A percentile compares a stretch with the other conserved stretches of the same genome.
Evolutionary conservation across 495 filamentous ascomycete genomes (phyloP).

Genomic region (Penicillium longicatenatum): DNA sequence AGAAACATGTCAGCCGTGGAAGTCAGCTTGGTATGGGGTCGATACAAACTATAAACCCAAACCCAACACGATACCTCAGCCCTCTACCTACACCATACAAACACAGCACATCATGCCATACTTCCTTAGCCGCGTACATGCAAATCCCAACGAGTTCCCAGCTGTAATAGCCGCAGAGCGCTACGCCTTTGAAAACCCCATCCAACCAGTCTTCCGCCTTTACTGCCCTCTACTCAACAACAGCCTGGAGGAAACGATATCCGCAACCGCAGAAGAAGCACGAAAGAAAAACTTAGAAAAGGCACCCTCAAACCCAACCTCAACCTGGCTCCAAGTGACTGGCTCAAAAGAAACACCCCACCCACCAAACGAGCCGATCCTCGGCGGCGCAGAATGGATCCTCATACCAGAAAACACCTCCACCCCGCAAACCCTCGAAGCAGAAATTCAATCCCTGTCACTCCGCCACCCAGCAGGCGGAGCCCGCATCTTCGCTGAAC

Average conservation of each 20-base stretch:
- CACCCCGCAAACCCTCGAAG: background rate
- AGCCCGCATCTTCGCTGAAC: conserved; percentile 6
- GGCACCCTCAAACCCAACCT: background rate
- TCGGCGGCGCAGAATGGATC: conserved; percentile 12
- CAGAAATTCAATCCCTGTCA: background rate
- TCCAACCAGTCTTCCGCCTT: conserved; percentile 9
- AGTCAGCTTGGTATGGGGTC: background rate
- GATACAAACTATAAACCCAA: background rate
- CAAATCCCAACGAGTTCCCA: conserved; percentile 1
- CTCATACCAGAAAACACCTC: conserved; percentile 1
- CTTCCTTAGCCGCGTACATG: background rate
- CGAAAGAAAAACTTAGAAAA: background rate
- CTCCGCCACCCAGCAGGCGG: conserved; percentile 11
- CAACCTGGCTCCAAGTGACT: conserved; percentile 7
- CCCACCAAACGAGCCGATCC: background rate
- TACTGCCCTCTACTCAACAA: conserved; percentile 9
- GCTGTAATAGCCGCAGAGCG: conserved; percentile 8
- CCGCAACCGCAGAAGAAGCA: background rate
- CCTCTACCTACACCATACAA: background rate
- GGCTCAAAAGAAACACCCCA: background rate
- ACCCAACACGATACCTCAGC: background rate
- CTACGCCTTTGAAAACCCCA: conserved; percentile 12
- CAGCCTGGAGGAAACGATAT: conserved; percentile 1
- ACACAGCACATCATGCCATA: background rate
- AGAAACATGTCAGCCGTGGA: background rate